phyloP scores from a whole-genome alignment of 495 filamentous ascomycete genomes.

The Neurospora tetrasperma region DNA sequence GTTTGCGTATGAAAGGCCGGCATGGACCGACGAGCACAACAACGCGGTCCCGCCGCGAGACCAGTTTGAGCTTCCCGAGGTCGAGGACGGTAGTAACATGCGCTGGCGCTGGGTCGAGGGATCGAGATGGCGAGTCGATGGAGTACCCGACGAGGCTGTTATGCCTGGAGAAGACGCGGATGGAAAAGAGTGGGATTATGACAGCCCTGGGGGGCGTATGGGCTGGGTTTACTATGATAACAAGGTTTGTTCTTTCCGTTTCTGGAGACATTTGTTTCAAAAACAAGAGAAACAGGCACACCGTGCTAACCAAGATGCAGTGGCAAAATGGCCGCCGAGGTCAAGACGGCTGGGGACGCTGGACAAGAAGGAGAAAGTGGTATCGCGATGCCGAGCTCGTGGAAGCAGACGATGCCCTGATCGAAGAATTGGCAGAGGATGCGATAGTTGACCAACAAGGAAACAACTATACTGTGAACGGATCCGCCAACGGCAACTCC shows the following conservation, averaged over 20 bases:
- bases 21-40: conserved; percentile 95
- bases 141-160: conserved; percentile 46
- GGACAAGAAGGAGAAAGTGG: conserved; percentile 92
- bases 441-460: conserved; percentile 11
- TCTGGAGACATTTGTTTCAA: not conserved
- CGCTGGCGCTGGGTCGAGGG: conserved; percentile 83
- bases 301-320: conserved; percentile 30
- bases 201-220: conserved; percentile 46
- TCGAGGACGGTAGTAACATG: conserved; percentile 62
- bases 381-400: conserved; percentile 91
- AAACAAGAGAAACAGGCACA: not conserved
- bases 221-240: conserved; percentile 99
- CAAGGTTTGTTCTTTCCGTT: conserved; percentile 49
- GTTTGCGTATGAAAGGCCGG: conserved; percentile 74
- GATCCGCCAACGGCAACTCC: conserved; percentile 17
- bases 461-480: not conserved
- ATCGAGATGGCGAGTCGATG: conserved; percentile 82
- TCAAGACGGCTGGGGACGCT: conserved; percentile 88
- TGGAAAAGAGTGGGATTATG: conserved; percentile 36
- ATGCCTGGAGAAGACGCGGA: conserved; percentile 23
- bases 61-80: conserved; percentile 77
- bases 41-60: conserved; percentile 69
- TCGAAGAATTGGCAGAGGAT: conserved; percentile 33
- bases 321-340: conserved; percentile 88
- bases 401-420: conserved; percentile 44